Base-by-base conservation (phyloP, 441 rosid genomes). In the Viola pubescens region DNA sequence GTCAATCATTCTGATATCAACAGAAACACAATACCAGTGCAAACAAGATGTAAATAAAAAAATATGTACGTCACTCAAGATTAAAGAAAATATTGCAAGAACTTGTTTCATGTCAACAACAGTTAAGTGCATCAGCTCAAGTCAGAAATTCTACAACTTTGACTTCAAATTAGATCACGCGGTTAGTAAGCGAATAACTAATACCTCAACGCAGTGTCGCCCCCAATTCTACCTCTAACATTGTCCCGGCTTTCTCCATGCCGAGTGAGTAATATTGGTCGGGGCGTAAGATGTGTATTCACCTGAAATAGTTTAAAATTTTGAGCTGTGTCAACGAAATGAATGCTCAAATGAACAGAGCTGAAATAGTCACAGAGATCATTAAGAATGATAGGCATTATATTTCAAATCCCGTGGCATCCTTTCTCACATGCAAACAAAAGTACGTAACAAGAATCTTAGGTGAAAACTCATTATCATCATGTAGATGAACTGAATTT, bases 241-340 rank as follows among this genome's bases (percentile, higher is more conserved):
- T 94, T 94, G 67, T 88, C 87, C 72, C 79, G 75, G 75, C 99
- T 94, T 80, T 94, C 98, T 60, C 99, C 99, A 75, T 94, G 99
- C 80, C 99, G 87, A 58, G 98, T 94, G 57, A 94, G 92, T 65
- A 94, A 76, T 76, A 94, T 94, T 47, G 99, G 99, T 45, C 97
- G 96, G 13, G 99, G 99, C n/a, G 99, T 94, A 46, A 94, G 92
- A 81, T 91, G 99, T 7, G 95, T 88, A 73, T 94, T 94, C 71
- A 94, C 99, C 99, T 94, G 77, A 60, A 72, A 67, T 19, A 62
- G 37, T 66, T 54, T 40, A 49, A 66, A 48, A 62, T 16, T 55
- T 49, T 34, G 63, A 52, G 39, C 46, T 51, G 38, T 37, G 16
- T 13, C 16, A 57, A 47, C 54, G 16, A 16, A 12, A 54, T 37